Evolutionary conservation across 371 early-diverging fungal species (phyloP), one percentile per base, ranked within the genome.

Genomic region (Saksenaea oblongispora): DNA sequence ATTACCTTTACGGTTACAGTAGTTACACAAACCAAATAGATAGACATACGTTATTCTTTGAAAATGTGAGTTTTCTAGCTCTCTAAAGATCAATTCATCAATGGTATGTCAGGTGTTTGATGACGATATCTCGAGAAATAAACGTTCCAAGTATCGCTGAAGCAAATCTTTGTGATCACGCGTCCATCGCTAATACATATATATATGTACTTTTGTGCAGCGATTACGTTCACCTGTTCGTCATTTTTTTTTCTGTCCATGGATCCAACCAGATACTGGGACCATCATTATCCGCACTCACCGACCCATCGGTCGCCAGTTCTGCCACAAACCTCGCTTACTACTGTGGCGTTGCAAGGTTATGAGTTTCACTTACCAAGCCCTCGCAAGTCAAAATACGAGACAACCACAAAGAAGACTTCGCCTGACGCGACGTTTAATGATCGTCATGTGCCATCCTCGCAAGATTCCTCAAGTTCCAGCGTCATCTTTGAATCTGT

Each of bases 241-340:
- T 18, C 24, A 10, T 47, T 47, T 47, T 47, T 22, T 14, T 14
- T 41, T 41, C 14, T 41, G 14, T 41, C 18, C 24, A 47, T 47
- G 51, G 51, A 47, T 11, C 51, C 51, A 47, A 18, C 51, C 8
- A 47, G 51, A 47, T 47, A 47, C 51, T 47, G 51, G 51, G 51
- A 47, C 22, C 51, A 47, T 22, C 51, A 47, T 22, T 47, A 69
- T 27, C 69, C 69, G 10, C 69, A 69, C 18, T 69, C 69, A 5
- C 69, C 69, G 10, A 69, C 69, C 26, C 69, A 69, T 35, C 64
- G 59, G 26, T 69, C 69, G 2, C 69, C 69, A 1, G 59, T 62
- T 18, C 56, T 60, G 17, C 56, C 62, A 26, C 69, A 61, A 18
- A 27, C 35, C 34, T 24, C 54, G 35, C 17, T 17, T 35, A 14